These are phyloP conservation scores for Anthracocystis walkeri DNA, from an alignment of 1,284 basidiomycete species.

Conservation along the genomic window DNA sequence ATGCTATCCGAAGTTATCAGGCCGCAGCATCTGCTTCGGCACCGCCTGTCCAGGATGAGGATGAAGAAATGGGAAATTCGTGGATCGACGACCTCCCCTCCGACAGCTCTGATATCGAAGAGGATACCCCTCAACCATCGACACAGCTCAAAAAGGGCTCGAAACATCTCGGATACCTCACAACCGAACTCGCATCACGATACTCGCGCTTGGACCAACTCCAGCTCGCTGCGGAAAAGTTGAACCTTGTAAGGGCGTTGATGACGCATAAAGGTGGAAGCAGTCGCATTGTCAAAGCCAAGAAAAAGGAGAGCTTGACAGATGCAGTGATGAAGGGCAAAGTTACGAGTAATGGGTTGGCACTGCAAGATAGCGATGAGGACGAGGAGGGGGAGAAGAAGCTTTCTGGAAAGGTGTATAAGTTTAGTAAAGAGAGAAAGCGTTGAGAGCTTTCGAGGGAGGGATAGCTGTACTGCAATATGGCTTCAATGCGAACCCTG, in stretches of 20 bases:
- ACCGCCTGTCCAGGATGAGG: neutral
- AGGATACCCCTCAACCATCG: slow-evolving; percentile 4
- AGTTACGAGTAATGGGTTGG: slow-evolving; percentile 51
- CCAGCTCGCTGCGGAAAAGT: slow-evolving; percentile 51
- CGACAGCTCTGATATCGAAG: slow-evolving; percentile 30
- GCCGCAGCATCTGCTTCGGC: slow-evolving; percentile 9
- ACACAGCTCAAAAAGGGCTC: slow-evolving; percentile 37
- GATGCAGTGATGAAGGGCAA: slow-evolving; percentile 54
- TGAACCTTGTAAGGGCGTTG: slow-evolving; percentile 57
- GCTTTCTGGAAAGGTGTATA: slow-evolving; percentile 32
- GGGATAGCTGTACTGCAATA: neutral
- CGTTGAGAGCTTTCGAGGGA: slow-evolving; percentile 11
- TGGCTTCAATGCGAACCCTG: neutral
- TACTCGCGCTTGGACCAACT: slow-evolving; percentile 60
- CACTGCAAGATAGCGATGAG: slow-evolving; percentile 44
- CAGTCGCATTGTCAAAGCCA: slow-evolving; percentile 29
- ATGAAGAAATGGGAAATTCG: slow-evolving; percentile 7
- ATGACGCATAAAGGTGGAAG: slow-evolving; percentile 58
- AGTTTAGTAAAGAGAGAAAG: slow-evolving; percentile 61
- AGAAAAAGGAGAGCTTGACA: slow-evolving; percentile 23
- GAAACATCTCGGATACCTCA: slow-evolving; percentile 57
- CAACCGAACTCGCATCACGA: slow-evolving; percentile 55
- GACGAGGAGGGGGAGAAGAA: slow-evolving; percentile 22
- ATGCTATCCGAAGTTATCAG: slow-evolving; percentile 38
- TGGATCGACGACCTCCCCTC: slow-evolving; percentile 46